These are phyloP conservation scores for Periconia digitata DNA, from an alignment of 2,329 filamentous ascomycete genomes.

Conservation along the genomic window DNA sequence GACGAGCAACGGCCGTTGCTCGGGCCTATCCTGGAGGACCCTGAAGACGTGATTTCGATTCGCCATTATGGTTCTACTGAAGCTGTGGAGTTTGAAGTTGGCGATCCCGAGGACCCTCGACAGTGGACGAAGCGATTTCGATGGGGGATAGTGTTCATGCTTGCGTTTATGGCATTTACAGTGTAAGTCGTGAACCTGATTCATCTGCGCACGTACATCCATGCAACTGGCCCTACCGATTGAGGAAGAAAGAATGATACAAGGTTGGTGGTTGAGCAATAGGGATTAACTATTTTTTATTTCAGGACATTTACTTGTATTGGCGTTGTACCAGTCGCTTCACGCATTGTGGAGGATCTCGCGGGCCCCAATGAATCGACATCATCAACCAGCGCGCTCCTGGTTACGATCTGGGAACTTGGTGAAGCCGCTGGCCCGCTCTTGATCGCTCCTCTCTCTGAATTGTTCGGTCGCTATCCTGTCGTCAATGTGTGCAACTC, in stretches of 20 bases:
- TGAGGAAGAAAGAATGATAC: too few species aligned
- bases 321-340: slow-evolving; percentile 38
- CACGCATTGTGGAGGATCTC: slow-evolving; percentile 34
- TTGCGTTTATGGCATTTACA: slow-evolving; percentile 38
- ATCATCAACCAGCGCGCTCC: slow-evolving; percentile 28
- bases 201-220: neutral
- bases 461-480: slow-evolving; percentile 35
- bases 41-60: slow-evolving; percentile 14
- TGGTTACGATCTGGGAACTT: slow-evolving; percentile 41
- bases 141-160: slow-evolving; percentile 35
- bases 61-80: slow-evolving; percentile 14
- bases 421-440: slow-evolving; percentile 40
- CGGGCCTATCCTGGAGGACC: slow-evolving; percentile 19
- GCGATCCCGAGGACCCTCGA: slow-evolving; percentile 32
- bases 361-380: slow-evolving; percentile 22
- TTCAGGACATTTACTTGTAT: slow-evolving; percentile 44
- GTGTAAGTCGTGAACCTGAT: slow-evolving; percentile 25
- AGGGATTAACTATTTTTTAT: too few species aligned
- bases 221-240: neutral
- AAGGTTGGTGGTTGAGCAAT: too few species aligned
- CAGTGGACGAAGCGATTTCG: slow-evolving; percentile 36
- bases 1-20: slow-evolving; percentile 37
- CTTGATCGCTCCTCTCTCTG: slow-evolving; percentile 37
- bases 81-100: slow-evolving; percentile 30
- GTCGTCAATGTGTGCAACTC: slow-evolving; percentile 43